A percentile compares a stretch with the other conserved stretches of the same genome.
Evolutionary conservation across 768 basidiomycete genomes (phyloP).

Genomic region (Termitomyces heimii): DNA sequence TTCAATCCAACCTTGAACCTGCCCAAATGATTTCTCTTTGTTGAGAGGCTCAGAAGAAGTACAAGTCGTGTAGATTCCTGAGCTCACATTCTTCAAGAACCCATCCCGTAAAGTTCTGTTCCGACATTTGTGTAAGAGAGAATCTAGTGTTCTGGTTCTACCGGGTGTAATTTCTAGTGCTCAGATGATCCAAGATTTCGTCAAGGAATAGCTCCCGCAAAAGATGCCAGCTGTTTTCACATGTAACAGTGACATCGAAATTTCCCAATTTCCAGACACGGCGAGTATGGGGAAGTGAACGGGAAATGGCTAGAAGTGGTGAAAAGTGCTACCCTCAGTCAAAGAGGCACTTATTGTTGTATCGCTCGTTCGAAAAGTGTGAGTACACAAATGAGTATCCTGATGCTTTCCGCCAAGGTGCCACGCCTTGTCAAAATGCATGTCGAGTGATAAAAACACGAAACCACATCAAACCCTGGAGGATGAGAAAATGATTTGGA

Average conservation of each 20-base stretch:
- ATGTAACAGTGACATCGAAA: background rate
- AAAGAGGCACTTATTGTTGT: background rate
- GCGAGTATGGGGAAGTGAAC: background rate
- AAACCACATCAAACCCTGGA: background rate
- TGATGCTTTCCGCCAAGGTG: background rate
- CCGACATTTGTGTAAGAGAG: background rate
- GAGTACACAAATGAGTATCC: background rate
- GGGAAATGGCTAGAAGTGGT: background rate
- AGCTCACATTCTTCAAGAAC: background rate
- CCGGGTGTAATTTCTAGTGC: background rate
- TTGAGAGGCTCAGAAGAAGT: background rate
- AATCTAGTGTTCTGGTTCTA: constrained; percentile 5
- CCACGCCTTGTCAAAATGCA: background rate
- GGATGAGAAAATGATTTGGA: background rate
- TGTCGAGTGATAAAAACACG: background rate
- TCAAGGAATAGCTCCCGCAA: constrained; percentile 1
- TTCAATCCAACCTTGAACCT: background rate
- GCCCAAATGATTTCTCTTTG: background rate
- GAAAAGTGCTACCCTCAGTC: background rate
- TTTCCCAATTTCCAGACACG: background rate
- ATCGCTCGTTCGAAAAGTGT: background rate
- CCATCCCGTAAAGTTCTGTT: background rate
- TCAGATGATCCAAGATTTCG: constrained; percentile 6
- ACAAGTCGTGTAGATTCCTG: background rate
- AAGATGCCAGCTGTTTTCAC: constrained; percentile 3